These are phyloP conservation scores for Colletotrichum falcatum DNA, from an alignment of 2,329 filamentous ascomycete species.

Conservation along the genomic window DNA sequence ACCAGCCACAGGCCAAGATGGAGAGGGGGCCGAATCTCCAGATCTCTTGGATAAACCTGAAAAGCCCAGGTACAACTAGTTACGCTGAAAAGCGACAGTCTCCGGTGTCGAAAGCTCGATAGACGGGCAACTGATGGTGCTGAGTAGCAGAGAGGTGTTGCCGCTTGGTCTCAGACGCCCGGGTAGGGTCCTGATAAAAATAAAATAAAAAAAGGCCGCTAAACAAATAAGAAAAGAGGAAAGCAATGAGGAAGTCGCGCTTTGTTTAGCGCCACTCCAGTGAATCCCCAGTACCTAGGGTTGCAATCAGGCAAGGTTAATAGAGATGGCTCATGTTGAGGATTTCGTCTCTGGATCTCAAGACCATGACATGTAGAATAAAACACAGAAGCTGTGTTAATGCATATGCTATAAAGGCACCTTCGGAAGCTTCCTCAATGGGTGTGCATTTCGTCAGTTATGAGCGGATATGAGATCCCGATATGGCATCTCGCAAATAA, in stretches of 20 bases:
- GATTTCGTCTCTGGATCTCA: background rate
- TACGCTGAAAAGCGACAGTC: background rate
- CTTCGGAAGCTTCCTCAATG: background rate
- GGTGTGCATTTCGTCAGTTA: background rate
- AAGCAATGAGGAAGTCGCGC: background rate
- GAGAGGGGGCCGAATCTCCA: slow-evolving; percentile 11
- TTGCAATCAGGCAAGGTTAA: background rate
- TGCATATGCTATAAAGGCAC: background rate
- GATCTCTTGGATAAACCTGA: slow-evolving; percentile 2
- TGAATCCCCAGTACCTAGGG: background rate
- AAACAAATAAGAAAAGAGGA: background rate
- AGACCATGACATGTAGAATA: background rate
- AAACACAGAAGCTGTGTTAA: background rate
- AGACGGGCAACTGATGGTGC: slow-evolving; percentile 5
- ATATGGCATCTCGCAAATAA: slow-evolving; percentile 9
- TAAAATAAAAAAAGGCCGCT: slow-evolving; percentile 1
- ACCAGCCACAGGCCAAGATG: background rate
- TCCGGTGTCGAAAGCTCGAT: slow-evolving; percentile 19
- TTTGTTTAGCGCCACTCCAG: slow-evolving; percentile 16
- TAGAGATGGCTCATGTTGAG: background rate
- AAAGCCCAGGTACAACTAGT: background rate
- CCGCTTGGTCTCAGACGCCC: background rate
- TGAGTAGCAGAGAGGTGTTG: slow-evolving; percentile 9
- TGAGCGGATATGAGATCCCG: slow-evolving; percentile 10
- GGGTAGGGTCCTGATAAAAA: no score